A percentile compares a stretch with the other conserved stretches of the same genome.
Conservation (phyloP, 805 yeast genomes). For the Debaryomyces maramus region DNA sequence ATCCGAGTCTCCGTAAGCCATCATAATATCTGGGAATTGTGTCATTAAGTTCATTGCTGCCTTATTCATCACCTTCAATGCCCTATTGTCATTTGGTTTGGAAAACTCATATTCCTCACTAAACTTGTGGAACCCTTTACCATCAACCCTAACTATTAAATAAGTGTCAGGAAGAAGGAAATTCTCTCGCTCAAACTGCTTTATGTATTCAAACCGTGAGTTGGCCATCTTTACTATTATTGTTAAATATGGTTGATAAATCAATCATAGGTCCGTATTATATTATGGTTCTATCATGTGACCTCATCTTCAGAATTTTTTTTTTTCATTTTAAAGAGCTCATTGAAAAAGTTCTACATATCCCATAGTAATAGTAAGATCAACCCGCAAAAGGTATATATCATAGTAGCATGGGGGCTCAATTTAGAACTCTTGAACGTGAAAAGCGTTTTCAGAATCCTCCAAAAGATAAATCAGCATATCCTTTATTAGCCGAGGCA, state of each 20-base stretch:
- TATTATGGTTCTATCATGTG: constrained; percentile 7
- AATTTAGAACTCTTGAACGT: constrained; percentile 82
- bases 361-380: background rate
- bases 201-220: constrained; percentile 85
- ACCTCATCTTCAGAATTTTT: constrained; percentile 13
- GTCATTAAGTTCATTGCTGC: constrained; percentile 69
- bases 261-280: background rate
- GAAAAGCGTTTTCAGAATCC: constrained; percentile 85
- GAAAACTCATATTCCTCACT: constrained; percentile 69
- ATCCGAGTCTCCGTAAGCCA: constrained; percentile 95
- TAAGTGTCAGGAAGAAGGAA: constrained; percentile 74
- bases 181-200: constrained; percentile 72
- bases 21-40: constrained; percentile 64
- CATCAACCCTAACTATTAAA: constrained; percentile 86
- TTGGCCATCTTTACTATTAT: constrained; percentile 61
- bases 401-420: constrained; percentile 45
- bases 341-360: background rate
- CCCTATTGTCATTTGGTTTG: constrained; percentile 85
- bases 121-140: constrained; percentile 89
- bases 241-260: background rate
- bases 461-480: constrained; percentile 81
- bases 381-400: background rate
- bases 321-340: constrained; percentile 2
- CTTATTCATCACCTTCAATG: constrained; percentile 76
- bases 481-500: constrained; percentile 82